phyloP scores from a whole-genome alignment of 768 basidiomycete species.

The Holtermannia corniformis region DNA sequence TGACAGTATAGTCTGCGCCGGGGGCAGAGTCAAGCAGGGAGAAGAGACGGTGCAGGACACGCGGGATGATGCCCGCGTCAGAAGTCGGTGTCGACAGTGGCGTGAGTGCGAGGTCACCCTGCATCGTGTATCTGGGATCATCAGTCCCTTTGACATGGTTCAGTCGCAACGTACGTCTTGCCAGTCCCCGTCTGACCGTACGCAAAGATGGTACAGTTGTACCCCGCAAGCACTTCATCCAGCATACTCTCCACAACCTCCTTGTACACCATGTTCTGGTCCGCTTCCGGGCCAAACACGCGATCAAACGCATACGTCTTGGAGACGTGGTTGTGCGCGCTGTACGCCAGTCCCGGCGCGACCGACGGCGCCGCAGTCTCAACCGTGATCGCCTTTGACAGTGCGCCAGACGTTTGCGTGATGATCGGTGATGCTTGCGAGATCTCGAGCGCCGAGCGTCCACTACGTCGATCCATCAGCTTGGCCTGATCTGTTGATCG shows the following conservation, averaged over 20 bases:
- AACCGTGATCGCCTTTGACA: conserved; percentile 65
- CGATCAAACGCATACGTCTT: conserved; percentile 84
- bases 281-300: conserved; percentile 94
- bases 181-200: conserved; percentile 99
- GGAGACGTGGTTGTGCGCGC: conserved; percentile 26
- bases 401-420: conserved; percentile 65
- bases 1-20: conserved; percentile 76
- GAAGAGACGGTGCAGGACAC: conserved; percentile 83
- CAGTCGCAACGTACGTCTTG: conserved; percentile 65
- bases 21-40: conserved; percentile 64
- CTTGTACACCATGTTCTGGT: conserved; percentile 86
- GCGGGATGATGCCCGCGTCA: conserved; percentile 91
- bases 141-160: background rate
- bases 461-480: conserved; percentile 19
- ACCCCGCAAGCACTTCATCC: conserved; percentile 85
- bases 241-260: conserved; percentile 89
- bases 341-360: conserved; percentile 27
- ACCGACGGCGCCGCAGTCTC: conserved; percentile 49
- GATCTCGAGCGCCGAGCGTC: conserved; percentile 72
- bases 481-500: background rate
- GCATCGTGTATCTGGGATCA: conserved; percentile 70
- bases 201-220: conserved; percentile 94
- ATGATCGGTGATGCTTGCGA: conserved; percentile 80
- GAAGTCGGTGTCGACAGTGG: conserved; percentile 63
- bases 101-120: conserved; percentile 63